Evolutionary conservation across 2,329 filamentous ascomycete genomes (phyloP).

Genomic region (Xylaria arbuscula): DNA sequence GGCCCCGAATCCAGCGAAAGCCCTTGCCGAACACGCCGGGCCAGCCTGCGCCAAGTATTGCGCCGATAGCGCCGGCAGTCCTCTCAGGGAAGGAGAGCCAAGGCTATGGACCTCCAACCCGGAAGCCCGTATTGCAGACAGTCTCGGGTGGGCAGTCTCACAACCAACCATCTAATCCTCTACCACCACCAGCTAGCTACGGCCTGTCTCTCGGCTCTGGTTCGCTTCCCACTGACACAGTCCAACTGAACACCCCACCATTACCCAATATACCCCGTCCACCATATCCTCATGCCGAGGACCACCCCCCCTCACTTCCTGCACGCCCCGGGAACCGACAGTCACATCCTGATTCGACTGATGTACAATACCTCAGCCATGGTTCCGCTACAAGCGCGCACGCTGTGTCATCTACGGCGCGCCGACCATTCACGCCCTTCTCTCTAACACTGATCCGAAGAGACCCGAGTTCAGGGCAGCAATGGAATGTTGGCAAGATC

Average conservation of each 20-base stretch:
- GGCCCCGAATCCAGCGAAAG: conserved; percentile 62
- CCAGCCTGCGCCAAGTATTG: conserved; percentile 34
- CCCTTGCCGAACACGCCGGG: conserved; percentile 54
- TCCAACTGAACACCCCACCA: conserved; percentile 29
- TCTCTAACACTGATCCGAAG: conserved; percentile 76
- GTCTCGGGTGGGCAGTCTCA: conserved; percentile 3
- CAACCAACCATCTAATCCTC: not conserved
- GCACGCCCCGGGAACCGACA: conserved; percentile 34
- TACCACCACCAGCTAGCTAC: conserved; percentile 24
- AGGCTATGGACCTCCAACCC: conserved; percentile 29
- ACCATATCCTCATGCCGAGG: conserved; percentile 22
- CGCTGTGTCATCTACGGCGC: conserved; percentile 55
- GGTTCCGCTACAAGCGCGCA: conserved; percentile 20
- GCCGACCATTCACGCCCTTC: conserved; percentile 57
- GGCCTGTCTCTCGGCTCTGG: conserved; percentile 42
- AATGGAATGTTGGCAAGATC: conserved; percentile 81
- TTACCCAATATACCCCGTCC: conserved; percentile 34
- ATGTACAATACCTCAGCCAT: conserved; percentile 21
- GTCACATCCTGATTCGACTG: not conserved
- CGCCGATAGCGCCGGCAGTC: conserved; percentile 28
- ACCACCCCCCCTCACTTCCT: conserved; percentile 37
- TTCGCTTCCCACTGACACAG: conserved; percentile 27
- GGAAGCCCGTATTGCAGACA: conserved; percentile 32
- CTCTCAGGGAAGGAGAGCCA: conserved; percentile 44
- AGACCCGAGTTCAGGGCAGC: conserved; percentile 73